phyloP scores from a whole-genome alignment of 2,329 filamentous ascomycete species.

The Lasiodiplodia theobromae region DNA sequence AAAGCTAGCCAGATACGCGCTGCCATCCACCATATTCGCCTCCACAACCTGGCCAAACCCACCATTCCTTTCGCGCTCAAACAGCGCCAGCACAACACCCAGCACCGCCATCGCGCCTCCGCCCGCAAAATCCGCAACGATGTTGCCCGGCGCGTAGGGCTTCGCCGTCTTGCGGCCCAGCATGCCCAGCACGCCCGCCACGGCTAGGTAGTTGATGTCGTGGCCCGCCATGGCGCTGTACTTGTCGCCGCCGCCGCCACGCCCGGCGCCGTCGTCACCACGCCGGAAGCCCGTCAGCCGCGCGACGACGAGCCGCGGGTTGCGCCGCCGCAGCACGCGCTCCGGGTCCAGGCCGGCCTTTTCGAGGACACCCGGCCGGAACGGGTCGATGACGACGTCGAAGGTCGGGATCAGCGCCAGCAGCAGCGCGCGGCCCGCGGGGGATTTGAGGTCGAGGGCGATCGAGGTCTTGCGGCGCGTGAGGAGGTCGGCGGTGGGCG shows the following conservation, averaged over 20 bases:
- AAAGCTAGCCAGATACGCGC: conserved; percentile 78
- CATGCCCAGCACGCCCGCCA: conserved; percentile 79
- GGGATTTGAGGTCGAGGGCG: conserved; percentile 77
- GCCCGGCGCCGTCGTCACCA: no score
- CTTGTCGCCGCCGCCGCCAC: conserved; percentile 63
- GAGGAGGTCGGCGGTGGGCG: conserved; percentile 72
- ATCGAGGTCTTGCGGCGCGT: conserved; percentile 83
- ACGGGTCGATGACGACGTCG: conserved; percentile 92
- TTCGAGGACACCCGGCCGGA: conserved; percentile 89
- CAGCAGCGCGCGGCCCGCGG: conserved; percentile 69
- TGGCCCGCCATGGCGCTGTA: conserved; percentile 91
- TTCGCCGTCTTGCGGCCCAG: conserved; percentile 73
- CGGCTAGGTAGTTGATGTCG: conserved; percentile 95
- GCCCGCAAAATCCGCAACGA: conserved; percentile 90
- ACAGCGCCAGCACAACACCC: conserved; percentile 80
- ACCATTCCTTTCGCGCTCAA: conserved; percentile 69
- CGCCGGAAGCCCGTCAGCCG: conserved; percentile 90
- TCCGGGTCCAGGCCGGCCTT: conserved; percentile 79
- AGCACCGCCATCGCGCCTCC: conserved; percentile 83
- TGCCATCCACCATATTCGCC: conserved; percentile 96
- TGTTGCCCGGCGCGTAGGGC: conserved; percentile 81
- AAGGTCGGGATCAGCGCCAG: conserved; percentile 67
- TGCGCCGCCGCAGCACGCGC: conserved; percentile 65
- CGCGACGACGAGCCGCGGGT: conserved; percentile 79
- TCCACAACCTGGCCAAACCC: conserved; percentile 83